phyloP scores from a whole-genome alignment of 1,139 yeast species.

The Saccharomycopsis hybrid region DNA sequence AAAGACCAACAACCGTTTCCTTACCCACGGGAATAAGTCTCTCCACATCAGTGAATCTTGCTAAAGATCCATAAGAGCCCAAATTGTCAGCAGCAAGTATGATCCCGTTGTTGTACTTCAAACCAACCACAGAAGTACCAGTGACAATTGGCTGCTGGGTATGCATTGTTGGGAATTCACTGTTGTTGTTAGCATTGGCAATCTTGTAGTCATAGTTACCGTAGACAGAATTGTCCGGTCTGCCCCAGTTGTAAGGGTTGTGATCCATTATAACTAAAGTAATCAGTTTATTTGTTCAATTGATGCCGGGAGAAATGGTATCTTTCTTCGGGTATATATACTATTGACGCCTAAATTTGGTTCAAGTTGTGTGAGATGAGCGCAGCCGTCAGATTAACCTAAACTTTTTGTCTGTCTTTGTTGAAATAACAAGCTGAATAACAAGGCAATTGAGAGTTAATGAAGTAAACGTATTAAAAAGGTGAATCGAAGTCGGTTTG shows the following conservation, averaged over 20 bases:
- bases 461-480: too few relatives aligned
- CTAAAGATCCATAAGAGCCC: conserved; percentile 90
- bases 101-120: conserved; percentile 86
- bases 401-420: too few relatives aligned
- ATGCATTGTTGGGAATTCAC: conserved; percentile 61
- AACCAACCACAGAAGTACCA: conserved; percentile 90
- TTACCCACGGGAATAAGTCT: conserved; percentile 78
- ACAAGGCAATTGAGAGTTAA: too few relatives aligned
- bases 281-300: too few relatives aligned
- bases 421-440: too few relatives aligned
- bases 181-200: conserved; percentile 47
- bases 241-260: conserved; percentile 94
- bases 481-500: too few relatives aligned
- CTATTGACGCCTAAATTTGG: too few relatives aligned
- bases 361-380: too few relatives aligned
- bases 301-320: too few relatives aligned
- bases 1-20: conserved; percentile 83
- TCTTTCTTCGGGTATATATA: too few relatives aligned
- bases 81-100: conserved; percentile 92
- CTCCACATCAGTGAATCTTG: conserved; percentile 80
- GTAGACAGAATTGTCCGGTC: conserved; percentile 76
- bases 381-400: too few relatives aligned
- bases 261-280: conserved; percentile 59
- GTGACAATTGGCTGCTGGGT: conserved; percentile 95
- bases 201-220: conserved; percentile 72